Base-by-base conservation (phyloP, 768 basidiomycete genomes). In the Amanita jacksonii region DNA sequence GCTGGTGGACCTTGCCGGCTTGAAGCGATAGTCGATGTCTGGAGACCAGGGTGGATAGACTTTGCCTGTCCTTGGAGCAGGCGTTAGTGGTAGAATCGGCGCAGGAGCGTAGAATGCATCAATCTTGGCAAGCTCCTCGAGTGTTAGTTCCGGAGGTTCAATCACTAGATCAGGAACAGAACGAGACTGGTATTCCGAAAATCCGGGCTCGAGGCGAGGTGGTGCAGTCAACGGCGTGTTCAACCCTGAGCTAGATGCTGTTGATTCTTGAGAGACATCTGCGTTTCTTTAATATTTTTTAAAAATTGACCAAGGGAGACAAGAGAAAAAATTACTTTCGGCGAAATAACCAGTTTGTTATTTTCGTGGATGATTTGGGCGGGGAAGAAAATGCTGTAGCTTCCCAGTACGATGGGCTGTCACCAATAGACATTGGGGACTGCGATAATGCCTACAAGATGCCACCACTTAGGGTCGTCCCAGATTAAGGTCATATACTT, bases 111-210 rank as follows among this genome's bases (percentile, higher is more conserved):
- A 47, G 28, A 40, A 40, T 4, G 46, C 46, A 22, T 47, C 37
- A 16, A 47, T 31, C 19, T 47, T 47, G 16, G 34, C 46, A 18
- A 47, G 46, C 24, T 47, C 38, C 10, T 47, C 46, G 16, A 45
- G 36, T 2, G 44, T 38, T 16, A 45, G 25, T 19, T 37, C 25
- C 7, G 44, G 25, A 9, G 37, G 4, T 15, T 38, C 36, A 9
- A 45, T 33, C 28, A 4, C 38, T 7, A 38, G n/a, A 12, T 38
- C 36, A n/a, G 44, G 44, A 6, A 31, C 34, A 10, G 44, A 32
- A 25, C 33, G 34, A 20, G 43, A 18, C 3, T 24, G 33, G 15
- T 36, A 32, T 12, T 19, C 9, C 6, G 20, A 22, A 8, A 12
- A 15, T 3, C 31, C 41, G n/a, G 41, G 9, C 10, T 23, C 32